Evolutionary conservation across 305 asterid species (phyloP), one percentile per base, ranked within the genome.

Genomic region (Rubia peregrina): DNA sequence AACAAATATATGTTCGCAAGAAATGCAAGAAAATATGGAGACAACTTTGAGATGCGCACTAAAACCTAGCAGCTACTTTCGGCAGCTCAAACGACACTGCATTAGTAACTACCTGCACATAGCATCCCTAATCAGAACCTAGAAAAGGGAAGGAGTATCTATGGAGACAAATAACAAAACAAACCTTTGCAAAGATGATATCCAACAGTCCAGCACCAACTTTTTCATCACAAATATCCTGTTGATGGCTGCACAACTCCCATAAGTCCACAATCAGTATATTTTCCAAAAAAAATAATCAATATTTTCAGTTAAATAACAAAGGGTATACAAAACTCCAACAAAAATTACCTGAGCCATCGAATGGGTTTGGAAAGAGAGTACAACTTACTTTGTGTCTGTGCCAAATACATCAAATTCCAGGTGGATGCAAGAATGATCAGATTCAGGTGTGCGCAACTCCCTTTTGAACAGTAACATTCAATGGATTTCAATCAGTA

Each of bases 391-490:
- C 96, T 26, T 69, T 67, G 88, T 76, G 60, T 87, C 80, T 42
- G 92, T 81, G 76, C 90, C 89, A 76, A 90, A 82, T 73, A 86
- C 65, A 82, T 88, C 90, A 78, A 90, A 88, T 78, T 90, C 96
- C 81, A 90, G 78, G 79, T 90, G 95, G 76, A 84, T 85, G 86
- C 96, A 90, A 51, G 96, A 90, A 73, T 95, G 92, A 73, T 86
- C 92, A 72, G 95, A 88, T 79, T 84, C 90, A 3, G 84, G 81
- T 22, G 84, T 85, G 78, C 88, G 96, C 43, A 90, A 90, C 85
- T 90, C 96, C 75, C 75, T 85, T 77, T 77, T 26, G 85, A 72
- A 86, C 86, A 65, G 92, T 88, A 79, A 90, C 92, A 83, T 88
- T 86, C 71, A 83, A 89, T 80, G 66, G 43, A 40, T 56, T 26